phyloP scores from a whole-genome alignment of 805 yeast species.

The Pichia rugopelliculosa region DNA sequence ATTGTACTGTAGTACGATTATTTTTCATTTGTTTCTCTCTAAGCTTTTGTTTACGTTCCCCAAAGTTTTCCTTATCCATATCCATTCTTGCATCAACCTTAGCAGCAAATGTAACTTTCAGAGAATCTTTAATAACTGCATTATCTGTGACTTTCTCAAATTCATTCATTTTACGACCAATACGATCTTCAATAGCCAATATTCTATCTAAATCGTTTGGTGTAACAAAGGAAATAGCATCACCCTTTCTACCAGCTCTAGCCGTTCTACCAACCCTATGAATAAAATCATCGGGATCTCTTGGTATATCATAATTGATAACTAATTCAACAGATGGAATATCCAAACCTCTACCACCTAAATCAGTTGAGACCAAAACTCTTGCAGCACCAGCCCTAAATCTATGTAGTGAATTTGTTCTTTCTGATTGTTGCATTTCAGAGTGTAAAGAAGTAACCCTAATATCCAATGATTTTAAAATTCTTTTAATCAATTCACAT shows the following conservation, averaged over 20 bases:
- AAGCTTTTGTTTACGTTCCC: constrained; percentile 40
- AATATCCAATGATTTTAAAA: constrained; percentile 63
- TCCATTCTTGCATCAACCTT: constrained; percentile 88
- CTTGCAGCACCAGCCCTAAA: constrained; percentile 94
- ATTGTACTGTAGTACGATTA: background rate
- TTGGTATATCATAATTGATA: constrained; percentile 72
- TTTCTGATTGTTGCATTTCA: constrained; percentile 86
- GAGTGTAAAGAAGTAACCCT: constrained; percentile 89
- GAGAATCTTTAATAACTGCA: constrained; percentile 58
- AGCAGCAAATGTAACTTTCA: constrained; percentile 68
- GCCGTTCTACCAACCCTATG: constrained; percentile 96
- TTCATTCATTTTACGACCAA: constrained; percentile 71
- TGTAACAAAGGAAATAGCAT: constrained; percentile 71
- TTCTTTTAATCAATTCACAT: constrained; percentile 80
- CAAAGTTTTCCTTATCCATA: constrained; percentile 87
- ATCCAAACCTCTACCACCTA: constrained; percentile 86
- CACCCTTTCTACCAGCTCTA: constrained; percentile 91
- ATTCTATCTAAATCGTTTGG: constrained; percentile 80
- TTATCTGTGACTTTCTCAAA: constrained; percentile 68
- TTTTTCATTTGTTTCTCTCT: constrained; percentile 14
- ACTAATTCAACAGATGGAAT: constrained; percentile 75
- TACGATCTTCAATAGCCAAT: constrained; percentile 79
- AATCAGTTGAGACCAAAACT: constrained; percentile 88
- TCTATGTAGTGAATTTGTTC: constrained; percentile 85
- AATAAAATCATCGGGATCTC: constrained; percentile 76